These are phyloP conservation scores for Globisporangium rhizosaccharum DNA, from an alignment of 352 stramenopile genomes.

Conservation along the genomic window DNA sequence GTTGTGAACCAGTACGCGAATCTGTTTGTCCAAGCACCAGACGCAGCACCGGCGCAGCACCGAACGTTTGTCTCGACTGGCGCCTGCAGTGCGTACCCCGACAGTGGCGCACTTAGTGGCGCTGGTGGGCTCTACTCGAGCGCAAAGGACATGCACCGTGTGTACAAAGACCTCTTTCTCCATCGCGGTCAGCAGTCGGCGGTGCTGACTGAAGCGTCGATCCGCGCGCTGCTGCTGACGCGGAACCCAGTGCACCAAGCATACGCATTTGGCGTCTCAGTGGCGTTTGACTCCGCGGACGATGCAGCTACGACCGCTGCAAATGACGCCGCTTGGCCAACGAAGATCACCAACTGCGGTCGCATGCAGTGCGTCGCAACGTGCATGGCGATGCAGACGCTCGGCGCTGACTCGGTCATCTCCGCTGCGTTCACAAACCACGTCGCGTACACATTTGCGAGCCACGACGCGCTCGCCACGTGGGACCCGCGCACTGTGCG, in stretches of 20 bases:
- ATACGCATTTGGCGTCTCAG: conserved; percentile 40
- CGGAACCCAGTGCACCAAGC: conserved; percentile 27
- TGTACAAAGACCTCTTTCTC: conserved; percentile 60
- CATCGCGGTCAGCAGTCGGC: conserved; percentile 32
- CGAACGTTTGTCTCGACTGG: conserved; percentile 30
- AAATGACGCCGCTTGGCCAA: conserved; percentile 21
- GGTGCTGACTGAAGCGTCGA: conserved; percentile 33
- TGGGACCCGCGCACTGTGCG: conserved; percentile 21
- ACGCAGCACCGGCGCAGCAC: background rate
- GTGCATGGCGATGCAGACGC: conserved; percentile 55
- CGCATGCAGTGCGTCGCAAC: conserved; percentile 39
- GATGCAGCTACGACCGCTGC: background rate
- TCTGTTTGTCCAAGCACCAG: conserved; percentile 28
- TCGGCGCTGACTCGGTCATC: conserved; percentile 29
- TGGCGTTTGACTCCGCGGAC: conserved; percentile 26
- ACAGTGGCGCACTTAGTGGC: conserved; percentile 23
- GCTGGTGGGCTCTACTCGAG: conserved; percentile 41
- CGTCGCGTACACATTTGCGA: conserved; percentile 32
- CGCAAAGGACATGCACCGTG: conserved; percentile 48
- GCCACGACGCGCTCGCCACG: conserved; percentile 25
- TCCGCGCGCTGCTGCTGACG: conserved; percentile 36
- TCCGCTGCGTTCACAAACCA: conserved; percentile 48
- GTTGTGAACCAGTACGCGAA: conserved; percentile 53
- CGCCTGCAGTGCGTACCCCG: conserved; percentile 39
- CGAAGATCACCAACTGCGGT: conserved; percentile 42